Evolutionary conservation across 1,284 basidiomycete genomes (phyloP), one percentile per base, ranked within the genome.

Genomic region (Malassezia dermatis): DNA sequence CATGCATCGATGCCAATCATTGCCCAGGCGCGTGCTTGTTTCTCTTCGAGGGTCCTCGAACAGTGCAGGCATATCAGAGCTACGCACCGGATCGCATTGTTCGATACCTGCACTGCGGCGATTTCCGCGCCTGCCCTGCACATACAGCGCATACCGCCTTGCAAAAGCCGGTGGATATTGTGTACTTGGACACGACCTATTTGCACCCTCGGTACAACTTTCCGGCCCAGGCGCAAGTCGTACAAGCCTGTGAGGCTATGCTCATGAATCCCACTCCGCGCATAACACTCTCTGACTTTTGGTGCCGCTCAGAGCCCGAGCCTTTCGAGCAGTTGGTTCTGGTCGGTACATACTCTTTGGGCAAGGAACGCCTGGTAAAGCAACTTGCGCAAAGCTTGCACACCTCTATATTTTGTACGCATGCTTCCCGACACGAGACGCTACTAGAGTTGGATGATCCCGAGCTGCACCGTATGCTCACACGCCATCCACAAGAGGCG

Each of bases 101-200:
- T 71, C 81, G 89, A 21, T 96, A 96, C 71, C 79, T 98, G 3
- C 93, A 98, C 66, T 98, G 94, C 63, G 93, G 93, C 0, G 93
- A 96, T 53, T 75, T 75, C 40, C 69, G 74, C 26, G 80, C 79
- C 11, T 63, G 60, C 30, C 71, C 71, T 0, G 45, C 54, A 0
- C 71, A 71, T 34, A 56, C 60, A 2, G 59, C 61, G 39, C 69
- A 71, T 41, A 61, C 66, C 0, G 56, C 65, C 10, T 48, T 70
- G 28, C 47, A 51, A n/a, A 55, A 56, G 11, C 61, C 61, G 17
- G 59, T 98, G 12, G 89, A 96, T 69, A 82, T 84, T 48, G 82
- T 91, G 46, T 98, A 98, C 73, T 80, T 98, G 24, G 94, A 98
- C 75, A 96, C 93, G 7, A 98, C 94, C 0, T 98, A 98, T 75